Conservation (phyloP, 768 basidiomycete genomes). For the Pleurotus sapidus region DNA sequence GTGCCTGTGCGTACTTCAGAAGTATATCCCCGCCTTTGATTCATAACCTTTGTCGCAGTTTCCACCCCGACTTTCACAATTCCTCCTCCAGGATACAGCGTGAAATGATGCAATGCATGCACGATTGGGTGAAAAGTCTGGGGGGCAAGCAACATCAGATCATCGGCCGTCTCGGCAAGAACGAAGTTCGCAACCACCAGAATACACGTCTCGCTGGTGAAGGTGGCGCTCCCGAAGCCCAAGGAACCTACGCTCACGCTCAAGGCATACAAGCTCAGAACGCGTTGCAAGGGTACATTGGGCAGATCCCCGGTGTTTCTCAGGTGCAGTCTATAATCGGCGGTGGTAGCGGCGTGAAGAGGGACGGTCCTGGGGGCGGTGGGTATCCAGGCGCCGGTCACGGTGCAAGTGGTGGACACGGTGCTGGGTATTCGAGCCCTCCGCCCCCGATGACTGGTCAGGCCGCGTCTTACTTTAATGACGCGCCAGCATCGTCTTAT, state of each 20-base stretch:
- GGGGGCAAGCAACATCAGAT: constrained; percentile 44
- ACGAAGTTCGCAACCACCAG: constrained; percentile 67
- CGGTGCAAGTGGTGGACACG: not conserved
- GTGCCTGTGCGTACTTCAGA: constrained; percentile 49
- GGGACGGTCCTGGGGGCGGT: constrained; percentile 21
- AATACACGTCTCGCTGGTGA: constrained; percentile 61
- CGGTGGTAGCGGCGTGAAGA: constrained; percentile 22
- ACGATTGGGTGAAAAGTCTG: constrained; percentile 54
- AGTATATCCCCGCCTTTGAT: not conserved
- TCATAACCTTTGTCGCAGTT: constrained; percentile 35
- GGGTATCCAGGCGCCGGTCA: constrained; percentile 12
- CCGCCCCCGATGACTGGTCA: constrained; percentile 20
- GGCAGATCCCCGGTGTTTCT: constrained; percentile 42
- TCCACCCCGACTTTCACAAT: constrained; percentile 84
- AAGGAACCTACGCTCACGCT: constrained; percentile 46
- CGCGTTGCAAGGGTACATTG: constrained; percentile 40
- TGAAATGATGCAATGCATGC: constrained; percentile 73
- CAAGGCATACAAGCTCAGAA: constrained; percentile 36
- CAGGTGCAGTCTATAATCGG: constrained; percentile 37
- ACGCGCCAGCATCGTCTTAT: constrained; percentile 9
- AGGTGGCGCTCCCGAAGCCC: constrained; percentile 40
- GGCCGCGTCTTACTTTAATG: constrained; percentile 27
- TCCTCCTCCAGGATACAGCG: constrained; percentile 61
- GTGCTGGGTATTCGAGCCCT: constrained; percentile 1
- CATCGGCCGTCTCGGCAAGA: constrained; percentile 58